Percentiles rank a stretch among this genome's conserved stretches.
Evolutionary conservation across 257 asterid genomes (phyloP).

Genomic region (Phtheirospermum japonicum): DNA sequence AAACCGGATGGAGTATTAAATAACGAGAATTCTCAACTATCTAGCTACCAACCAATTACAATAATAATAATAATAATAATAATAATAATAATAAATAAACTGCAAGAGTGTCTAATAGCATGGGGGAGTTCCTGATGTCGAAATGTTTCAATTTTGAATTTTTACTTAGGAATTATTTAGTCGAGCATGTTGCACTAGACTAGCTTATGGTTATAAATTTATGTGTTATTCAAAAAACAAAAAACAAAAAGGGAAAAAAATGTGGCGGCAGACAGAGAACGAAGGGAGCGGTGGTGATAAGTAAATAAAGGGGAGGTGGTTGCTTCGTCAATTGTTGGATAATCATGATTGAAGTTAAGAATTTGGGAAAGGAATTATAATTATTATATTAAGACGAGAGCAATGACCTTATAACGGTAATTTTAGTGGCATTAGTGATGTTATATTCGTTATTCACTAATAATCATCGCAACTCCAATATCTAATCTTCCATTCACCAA

Average conservation of each 20-base stretch:
- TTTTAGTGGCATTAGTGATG: not conserved
- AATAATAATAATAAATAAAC: too few species aligned
- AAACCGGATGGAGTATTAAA: too few species aligned
- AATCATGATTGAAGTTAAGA: not conserved
- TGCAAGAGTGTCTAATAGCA: too few species aligned
- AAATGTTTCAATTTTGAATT: too few species aligned
- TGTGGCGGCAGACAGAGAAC: not conserved
- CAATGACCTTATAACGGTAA: not conserved
- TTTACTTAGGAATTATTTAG: too few species aligned
- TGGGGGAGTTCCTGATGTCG: too few species aligned
- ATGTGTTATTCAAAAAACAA: not conserved
- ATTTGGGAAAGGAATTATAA: not conserved
- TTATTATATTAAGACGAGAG: not conserved
- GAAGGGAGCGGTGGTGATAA: not conserved
- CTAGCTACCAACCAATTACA: too few species aligned
- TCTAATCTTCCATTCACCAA: too few species aligned
- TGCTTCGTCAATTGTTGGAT: conserved; percentile 5
- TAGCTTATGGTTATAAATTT: not conserved
- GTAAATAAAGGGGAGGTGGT: not conserved
- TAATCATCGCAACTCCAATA: not conserved
- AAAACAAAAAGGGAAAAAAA: not conserved
- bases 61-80: too few species aligned
- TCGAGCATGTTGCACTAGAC: too few species aligned
- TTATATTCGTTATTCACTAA: not conserved
- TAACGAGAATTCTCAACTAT: too few species aligned